These are phyloP conservation scores for Ceriops tagal DNA, from an alignment of 345 rosid genomes.

Conservation along the genomic window DNA sequence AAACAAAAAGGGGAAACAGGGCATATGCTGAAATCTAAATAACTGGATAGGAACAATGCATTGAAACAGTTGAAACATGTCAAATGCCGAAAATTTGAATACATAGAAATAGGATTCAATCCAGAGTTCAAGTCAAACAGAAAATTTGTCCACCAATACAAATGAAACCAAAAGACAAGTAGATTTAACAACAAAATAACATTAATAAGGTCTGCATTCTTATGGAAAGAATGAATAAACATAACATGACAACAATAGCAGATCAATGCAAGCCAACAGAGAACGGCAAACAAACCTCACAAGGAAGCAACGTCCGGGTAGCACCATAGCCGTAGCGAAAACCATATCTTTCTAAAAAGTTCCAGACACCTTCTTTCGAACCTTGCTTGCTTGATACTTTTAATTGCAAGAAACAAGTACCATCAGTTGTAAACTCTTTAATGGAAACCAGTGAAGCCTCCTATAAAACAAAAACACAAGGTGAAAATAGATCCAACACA, in stretches of 20 bases:
- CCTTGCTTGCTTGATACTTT: slow-evolving; percentile 57
- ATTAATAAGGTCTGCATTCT: neutral
- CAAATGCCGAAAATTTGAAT: too few species aligned
- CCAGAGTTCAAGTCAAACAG: too few species aligned
- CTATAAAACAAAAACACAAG: slow-evolving; percentile 29
- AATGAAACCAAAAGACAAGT: too few species aligned
- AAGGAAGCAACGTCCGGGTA: slow-evolving; percentile 67
- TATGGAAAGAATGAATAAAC: slow-evolving; percentile 7
- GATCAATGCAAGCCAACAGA: slow-evolving; percentile 9
- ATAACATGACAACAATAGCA: slow-evolving; percentile 2
- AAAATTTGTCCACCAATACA: too few species aligned
- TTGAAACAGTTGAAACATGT: too few species aligned
- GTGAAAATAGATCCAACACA: too few species aligned
- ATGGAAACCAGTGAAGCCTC: slow-evolving; percentile 63
- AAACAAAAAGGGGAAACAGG: neutral
- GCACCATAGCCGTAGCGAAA: slow-evolving; percentile 59
- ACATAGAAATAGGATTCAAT: too few species aligned
- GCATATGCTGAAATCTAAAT: slow-evolving; percentile 8
- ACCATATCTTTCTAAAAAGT: slow-evolving; percentile 83
- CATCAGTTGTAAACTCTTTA: slow-evolving; percentile 51
- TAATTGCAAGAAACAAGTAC: slow-evolving; percentile 60
- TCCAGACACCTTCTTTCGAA: slow-evolving; percentile 52
- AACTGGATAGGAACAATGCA: neutral
- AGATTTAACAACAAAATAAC: too few species aligned
- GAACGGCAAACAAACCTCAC: slow-evolving; percentile 63